These are phyloP conservation scores for Naganishia vaughanmartiniae DNA, from an alignment of 768 basidiomycete species.

Conservation along the genomic window DNA sequence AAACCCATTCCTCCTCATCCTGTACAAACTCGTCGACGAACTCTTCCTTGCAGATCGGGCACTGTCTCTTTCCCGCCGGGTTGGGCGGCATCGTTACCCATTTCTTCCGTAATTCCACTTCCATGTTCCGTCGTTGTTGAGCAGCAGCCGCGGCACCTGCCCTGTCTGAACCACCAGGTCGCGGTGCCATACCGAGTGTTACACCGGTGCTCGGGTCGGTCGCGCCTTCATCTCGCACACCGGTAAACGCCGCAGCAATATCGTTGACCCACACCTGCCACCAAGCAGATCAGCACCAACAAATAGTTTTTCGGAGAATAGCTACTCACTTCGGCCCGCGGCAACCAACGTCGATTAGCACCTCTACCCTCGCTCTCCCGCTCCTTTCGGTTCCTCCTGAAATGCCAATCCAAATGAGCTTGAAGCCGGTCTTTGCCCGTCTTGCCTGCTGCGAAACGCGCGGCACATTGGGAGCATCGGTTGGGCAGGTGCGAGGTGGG, in stretches of 20 bases:
- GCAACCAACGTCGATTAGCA: slow-evolving; percentile 86
- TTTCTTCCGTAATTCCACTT: slow-evolving; percentile 60
- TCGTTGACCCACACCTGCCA: slow-evolving; percentile 85
- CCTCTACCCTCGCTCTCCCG: slow-evolving; percentile 59
- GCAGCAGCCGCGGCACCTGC: slow-evolving; percentile 60
- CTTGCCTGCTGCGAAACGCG: slow-evolving; percentile 73
- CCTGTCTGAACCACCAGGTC: slow-evolving; percentile 43
- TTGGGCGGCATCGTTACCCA: slow-evolving; percentile 74
- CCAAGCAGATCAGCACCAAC: slow-evolving; percentile 7
- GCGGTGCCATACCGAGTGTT: slow-evolving; percentile 22
- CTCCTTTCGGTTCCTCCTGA: slow-evolving; percentile 70
- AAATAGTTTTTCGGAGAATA: neutral
- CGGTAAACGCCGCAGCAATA: slow-evolving; percentile 33
- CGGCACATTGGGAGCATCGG: slow-evolving; percentile 91
- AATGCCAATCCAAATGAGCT: slow-evolving; percentile 93
- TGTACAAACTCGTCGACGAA: slow-evolving; percentile 88
- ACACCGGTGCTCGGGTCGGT: neutral
- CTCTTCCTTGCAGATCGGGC: slow-evolving; percentile 93
- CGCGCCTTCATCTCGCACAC: slow-evolving; percentile 20
- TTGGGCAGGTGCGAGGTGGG: slow-evolving; percentile 61
- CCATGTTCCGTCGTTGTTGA: slow-evolving; percentile 61
- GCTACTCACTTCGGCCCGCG: slow-evolving; percentile 68
- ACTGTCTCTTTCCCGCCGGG: slow-evolving; percentile 78
- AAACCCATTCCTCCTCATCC: slow-evolving; percentile 98
- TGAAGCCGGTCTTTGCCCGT: slow-evolving; percentile 74